Evolutionary conservation across 805 yeast genomes (phyloP).

Genomic region (Metschnikowia rubicola): DNA sequence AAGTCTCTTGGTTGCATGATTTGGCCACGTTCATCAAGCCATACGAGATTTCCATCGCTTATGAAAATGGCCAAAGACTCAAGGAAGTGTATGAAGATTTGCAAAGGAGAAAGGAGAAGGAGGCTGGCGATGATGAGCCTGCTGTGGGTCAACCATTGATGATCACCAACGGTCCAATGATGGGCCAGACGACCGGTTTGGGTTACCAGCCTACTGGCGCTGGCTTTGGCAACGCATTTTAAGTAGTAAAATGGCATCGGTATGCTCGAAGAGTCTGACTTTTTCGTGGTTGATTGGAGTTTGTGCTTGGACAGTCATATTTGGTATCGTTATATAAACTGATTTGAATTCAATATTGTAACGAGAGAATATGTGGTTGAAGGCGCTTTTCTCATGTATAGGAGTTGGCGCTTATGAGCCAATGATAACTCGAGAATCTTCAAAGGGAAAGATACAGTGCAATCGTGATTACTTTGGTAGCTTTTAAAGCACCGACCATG

Average conservation of each 20-base stretch:
- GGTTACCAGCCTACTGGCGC: conserved; percentile 71
- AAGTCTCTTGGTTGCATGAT: conserved; percentile 85
- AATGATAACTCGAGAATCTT: too few relatives aligned
- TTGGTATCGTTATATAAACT: neutral
- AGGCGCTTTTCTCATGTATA: too few relatives aligned
- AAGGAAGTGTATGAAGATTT: conserved; percentile 66
- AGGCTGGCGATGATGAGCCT: conserved; percentile 46
- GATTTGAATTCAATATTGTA: neutral
- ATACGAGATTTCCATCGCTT: conserved; percentile 77
- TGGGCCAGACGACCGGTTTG: conserved; percentile 41
- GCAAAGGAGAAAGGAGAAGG: conserved; percentile 63
- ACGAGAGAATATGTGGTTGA: too few relatives aligned
- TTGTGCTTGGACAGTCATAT: neutral
- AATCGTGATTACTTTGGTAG: too few relatives aligned
- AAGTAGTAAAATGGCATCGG: neutral
- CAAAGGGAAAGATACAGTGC: too few relatives aligned
- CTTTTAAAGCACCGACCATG: too few relatives aligned
- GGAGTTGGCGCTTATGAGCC: neutral
- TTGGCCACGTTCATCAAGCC: conserved; percentile 87
- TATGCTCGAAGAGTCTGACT: neutral
- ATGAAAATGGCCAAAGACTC: conserved; percentile 70
- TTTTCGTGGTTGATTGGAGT: conserved; percentile 17
- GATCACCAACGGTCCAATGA: conserved; percentile 72
- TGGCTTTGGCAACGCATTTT: conserved; percentile 59
- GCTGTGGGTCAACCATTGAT: conserved; percentile 65